These are phyloP conservation scores for Verbascum thapsus DNA, from an alignment of 257 asterid species.

Conservation along the genomic window DNA sequence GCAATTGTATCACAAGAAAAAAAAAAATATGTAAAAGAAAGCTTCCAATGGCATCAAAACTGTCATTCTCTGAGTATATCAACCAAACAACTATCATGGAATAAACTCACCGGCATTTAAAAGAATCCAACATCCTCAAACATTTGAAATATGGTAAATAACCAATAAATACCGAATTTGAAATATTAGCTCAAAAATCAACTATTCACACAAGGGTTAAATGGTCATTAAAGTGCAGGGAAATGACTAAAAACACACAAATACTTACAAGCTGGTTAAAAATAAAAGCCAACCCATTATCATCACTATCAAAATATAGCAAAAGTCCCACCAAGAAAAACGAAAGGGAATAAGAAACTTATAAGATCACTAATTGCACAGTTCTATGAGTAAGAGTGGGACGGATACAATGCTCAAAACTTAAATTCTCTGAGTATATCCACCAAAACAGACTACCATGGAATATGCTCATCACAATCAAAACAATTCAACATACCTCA, in stretches of 20 bases:
- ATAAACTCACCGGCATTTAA: slow-evolving; percentile 13
- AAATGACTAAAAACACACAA: neutral
- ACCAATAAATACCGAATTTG: slow-evolving; percentile 6
- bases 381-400: no score
- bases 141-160: neutral
- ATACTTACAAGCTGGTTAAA: neutral
- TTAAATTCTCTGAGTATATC: neutral
- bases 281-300: slow-evolving; percentile 10
- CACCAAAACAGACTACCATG: neutral
- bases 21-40: neutral
- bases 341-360: no score
- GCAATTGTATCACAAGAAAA: neutral
- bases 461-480: slow-evolving; percentile 14
- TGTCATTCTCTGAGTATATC: neutral
- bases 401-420: no score
- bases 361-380: no score
- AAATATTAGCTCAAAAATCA: neutral
- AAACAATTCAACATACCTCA: slow-evolving; percentile 8
- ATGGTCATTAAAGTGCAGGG: neutral
- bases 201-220: neutral
- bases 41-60: slow-evolving; percentile 13
- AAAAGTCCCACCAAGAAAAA: no score
- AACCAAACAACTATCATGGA: neutral
- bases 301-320: neutral
- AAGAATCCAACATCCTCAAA: slow-evolving; percentile 1